A percentile compares a stretch with the other conserved stretches of the same genome.
Conservation (phyloP, 805 yeast species). For the Candida vartiovaarae region DNA sequence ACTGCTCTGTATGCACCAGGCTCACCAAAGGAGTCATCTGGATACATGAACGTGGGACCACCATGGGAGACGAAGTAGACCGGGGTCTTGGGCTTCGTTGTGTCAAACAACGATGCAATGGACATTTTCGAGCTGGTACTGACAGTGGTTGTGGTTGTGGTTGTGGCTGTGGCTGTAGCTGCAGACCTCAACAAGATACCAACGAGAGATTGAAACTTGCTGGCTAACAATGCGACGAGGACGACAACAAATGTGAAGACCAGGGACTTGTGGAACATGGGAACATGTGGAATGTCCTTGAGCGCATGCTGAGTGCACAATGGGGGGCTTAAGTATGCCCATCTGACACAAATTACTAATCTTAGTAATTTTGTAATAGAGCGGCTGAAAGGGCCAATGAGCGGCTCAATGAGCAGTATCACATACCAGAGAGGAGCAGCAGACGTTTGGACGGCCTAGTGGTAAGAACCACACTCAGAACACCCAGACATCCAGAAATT, state of each 20-base stretch:
- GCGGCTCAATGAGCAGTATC: too few species aligned
- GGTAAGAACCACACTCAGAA: too few species aligned
- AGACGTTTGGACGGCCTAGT: too few species aligned
- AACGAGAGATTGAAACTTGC: constrained; percentile 5
- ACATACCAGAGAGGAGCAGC: too few species aligned
- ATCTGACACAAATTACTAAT: too few species aligned
- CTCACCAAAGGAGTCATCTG: constrained; percentile 39
- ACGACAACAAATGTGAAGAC: constrained; percentile 7
- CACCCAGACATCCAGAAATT: too few species aligned
- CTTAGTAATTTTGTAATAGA: too few species aligned
- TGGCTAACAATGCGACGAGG: constrained; percentile 13
- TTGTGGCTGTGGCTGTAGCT: not conserved
- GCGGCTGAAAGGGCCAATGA: too few species aligned
- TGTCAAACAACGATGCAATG: constrained; percentile 9
- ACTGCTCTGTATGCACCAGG: constrained; percentile 53
- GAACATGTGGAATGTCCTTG: not conserved
- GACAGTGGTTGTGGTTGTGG: not conserved
- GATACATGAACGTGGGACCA: constrained; percentile 71
- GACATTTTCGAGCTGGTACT: not conserved
- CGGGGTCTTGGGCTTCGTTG: constrained; percentile 33
- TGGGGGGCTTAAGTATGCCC: too few species aligned
- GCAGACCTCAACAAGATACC: not conserved
- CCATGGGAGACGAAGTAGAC: constrained; percentile 75
- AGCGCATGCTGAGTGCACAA: too few species aligned
- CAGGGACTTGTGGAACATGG: not conserved